Conservation (phyloP, 495 filamentous ascomycete species). For the Aspergillus saccharolyticus region DNA sequence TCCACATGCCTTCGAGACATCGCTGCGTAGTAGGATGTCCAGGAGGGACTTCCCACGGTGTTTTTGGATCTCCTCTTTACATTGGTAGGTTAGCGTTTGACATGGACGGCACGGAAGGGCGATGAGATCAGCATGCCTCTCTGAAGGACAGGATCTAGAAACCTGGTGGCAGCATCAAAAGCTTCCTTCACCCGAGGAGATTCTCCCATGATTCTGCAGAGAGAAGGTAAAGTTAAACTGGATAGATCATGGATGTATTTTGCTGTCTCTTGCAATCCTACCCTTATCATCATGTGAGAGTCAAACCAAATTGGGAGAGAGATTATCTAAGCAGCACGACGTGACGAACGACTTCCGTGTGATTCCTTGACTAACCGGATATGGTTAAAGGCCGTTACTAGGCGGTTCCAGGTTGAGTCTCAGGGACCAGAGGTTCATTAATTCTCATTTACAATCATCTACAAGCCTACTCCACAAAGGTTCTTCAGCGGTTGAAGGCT, state of each 20-base stretch:
- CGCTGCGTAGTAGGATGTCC: constrained; percentile 23
- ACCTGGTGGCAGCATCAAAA: constrained; percentile 36
- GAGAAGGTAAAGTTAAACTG: no score
- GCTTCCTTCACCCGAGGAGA: constrained; percentile 19
- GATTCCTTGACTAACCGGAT: not conserved
- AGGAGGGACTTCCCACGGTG: constrained; percentile 34
- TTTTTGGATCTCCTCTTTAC: constrained; percentile 37
- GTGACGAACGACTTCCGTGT: not conserved
- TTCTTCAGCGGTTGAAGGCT: no score
- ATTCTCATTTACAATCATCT: no score
- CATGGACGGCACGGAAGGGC: not conserved
- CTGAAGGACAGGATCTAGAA: constrained; percentile 40
- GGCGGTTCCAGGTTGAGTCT: not conserved
- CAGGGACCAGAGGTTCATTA: no score
- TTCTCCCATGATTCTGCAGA: constrained; percentile 28
- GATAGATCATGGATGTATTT: no score
- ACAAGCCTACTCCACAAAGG: no score
- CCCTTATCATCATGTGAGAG: not conserved
- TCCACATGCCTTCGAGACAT: not conserved
- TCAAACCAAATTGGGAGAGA: not conserved
- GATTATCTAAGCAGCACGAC: not conserved
- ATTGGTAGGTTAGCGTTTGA: constrained; percentile 28
- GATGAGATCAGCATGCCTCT: constrained; percentile 35
- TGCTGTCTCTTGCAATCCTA: no score
- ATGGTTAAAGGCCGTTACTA: not conserved